These are phyloP conservation scores for Cinnamomum micranthum DNA, from an alignment of 164 flowering plant species.

Conservation along the genomic window DNA sequence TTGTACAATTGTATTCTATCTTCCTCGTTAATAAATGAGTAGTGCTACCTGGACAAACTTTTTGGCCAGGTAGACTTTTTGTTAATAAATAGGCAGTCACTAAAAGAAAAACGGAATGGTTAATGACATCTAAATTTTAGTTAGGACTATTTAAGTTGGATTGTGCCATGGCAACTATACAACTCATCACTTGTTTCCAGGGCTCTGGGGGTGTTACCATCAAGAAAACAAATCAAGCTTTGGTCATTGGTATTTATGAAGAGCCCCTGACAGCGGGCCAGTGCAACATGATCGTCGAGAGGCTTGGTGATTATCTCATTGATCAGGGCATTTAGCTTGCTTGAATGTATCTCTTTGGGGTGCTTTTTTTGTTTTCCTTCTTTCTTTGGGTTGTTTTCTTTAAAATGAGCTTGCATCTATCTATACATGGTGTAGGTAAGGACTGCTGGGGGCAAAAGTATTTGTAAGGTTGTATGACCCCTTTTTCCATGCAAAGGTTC, in stretches of 20 bases:
- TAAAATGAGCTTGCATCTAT: background rate
- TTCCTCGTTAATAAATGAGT: too few relatives aligned
- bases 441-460: background rate
- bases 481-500: background rate
- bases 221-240: constrained; percentile 12
- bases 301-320: constrained; percentile 13
- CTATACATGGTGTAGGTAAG: background rate
- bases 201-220: constrained; percentile 11
- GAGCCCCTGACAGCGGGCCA: constrained; percentile 12
- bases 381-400: background rate
- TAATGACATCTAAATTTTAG: too few relatives aligned
- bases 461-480: background rate
- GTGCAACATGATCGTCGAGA: constrained; percentile 13
- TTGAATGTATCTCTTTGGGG: background rate
- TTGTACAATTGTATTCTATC: too few relatives aligned
- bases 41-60: too few relatives aligned
- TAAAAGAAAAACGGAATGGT: too few relatives aligned
- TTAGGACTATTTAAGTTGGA: background rate
- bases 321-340: constrained; percentile 10
- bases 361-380: background rate
- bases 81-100: too few relatives aligned
- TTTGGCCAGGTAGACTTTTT: too few relatives aligned
- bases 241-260: constrained; percentile 10
- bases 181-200: constrained; percentile 4
- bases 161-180: background rate